These are phyloP conservation scores for Pestalotiopsis sp. DNA, from an alignment of 2,329 filamentous ascomycete genomes.

Conservation along the genomic window DNA sequence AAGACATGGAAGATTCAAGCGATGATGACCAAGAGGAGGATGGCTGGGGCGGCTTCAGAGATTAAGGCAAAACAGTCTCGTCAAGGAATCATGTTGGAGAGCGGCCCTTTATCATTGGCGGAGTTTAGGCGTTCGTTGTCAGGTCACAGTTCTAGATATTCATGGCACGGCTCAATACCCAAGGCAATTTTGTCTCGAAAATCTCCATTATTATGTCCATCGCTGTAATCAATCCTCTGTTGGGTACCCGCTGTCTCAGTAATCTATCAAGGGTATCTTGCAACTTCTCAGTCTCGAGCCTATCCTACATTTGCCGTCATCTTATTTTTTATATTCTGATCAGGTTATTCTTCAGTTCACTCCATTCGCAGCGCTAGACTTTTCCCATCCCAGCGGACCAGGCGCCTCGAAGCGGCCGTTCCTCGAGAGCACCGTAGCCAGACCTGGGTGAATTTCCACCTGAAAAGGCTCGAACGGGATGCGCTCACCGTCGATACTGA, in stretches of 20 bases:
- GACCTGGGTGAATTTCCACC: constrained; percentile 79
- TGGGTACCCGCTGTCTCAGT: not conserved
- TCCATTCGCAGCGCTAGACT: not conserved
- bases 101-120: not conserved
- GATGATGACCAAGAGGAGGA: constrained; percentile 49
- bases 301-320: not conserved
- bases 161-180: constrained; percentile 7
- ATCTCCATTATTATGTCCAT: not conserved
- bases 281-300: not conserved
- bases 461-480: constrained; percentile 90
- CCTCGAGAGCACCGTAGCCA: constrained; percentile 85
- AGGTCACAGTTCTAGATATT: constrained; percentile 17
- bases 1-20: constrained; percentile 33
- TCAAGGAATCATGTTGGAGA: not conserved
- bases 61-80: constrained; percentile 42
- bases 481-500: constrained; percentile 91
- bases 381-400: constrained; percentile 57
- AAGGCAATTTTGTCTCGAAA: constrained; percentile 2
- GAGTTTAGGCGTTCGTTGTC: constrained; percentile 15
- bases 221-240: not conserved
- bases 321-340: not conserved
- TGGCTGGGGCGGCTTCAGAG: constrained; percentile 72
- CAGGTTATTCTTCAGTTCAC: too few relatives aligned
- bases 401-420: constrained; percentile 71
- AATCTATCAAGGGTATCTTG: constrained; percentile 15